Percentiles rank a stretch among this genome's conserved stretches.
Conservation (phyloP, 2,329 filamentous ascomycete genomes). For the Venturia oleaginea region DNA sequence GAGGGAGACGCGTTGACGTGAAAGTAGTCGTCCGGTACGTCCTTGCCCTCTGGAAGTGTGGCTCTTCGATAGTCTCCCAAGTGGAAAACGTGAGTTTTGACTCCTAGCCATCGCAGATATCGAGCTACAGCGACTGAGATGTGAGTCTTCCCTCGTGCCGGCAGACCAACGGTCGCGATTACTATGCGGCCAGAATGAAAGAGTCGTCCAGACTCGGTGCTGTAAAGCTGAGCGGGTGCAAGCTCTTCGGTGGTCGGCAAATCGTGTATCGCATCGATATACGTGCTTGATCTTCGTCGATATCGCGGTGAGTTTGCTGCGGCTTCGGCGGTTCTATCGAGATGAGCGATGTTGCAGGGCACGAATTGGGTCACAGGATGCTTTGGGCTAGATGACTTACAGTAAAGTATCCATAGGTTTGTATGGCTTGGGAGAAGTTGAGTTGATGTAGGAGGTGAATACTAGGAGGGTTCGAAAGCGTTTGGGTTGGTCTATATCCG, state of each 20-base stretch:
- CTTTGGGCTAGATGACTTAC: slow-evolving; percentile 38
- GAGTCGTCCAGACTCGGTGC: slow-evolving; percentile 90
- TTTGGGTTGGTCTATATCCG: not conserved
- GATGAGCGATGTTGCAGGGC: slow-evolving; percentile 17
- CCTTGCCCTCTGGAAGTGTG: slow-evolving; percentile 71
- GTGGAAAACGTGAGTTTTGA: slow-evolving; percentile 97
- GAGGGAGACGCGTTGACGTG: slow-evolving; percentile 88
- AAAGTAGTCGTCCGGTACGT: slow-evolving; percentile 95
- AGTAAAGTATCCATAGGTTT: slow-evolving; percentile 51
- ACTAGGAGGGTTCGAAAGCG: not conserved
- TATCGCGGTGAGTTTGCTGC: slow-evolving; percentile 85
- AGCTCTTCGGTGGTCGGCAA: slow-evolving; percentile 72
- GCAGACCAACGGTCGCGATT: slow-evolving; percentile 92
- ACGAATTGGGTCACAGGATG: not conserved
- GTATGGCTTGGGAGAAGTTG: not conserved
- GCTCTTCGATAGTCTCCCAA: slow-evolving; percentile 92
- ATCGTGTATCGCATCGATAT: slow-evolving; percentile 96
- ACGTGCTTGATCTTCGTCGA: slow-evolving; percentile 86
- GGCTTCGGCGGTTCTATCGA: slow-evolving; percentile 74
- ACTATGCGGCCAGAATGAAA: slow-evolving; percentile 97
- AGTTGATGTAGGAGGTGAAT: not conserved
- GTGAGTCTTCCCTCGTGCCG: slow-evolving; percentile 94
- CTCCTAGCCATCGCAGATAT: slow-evolving; percentile 92
- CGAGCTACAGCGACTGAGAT: slow-evolving; percentile 92
- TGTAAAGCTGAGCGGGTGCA: slow-evolving; percentile 95